Base-by-base conservation (phyloP, 2,329 filamentous ascomycete species). In the Trichoderma endophyticum region DNA sequence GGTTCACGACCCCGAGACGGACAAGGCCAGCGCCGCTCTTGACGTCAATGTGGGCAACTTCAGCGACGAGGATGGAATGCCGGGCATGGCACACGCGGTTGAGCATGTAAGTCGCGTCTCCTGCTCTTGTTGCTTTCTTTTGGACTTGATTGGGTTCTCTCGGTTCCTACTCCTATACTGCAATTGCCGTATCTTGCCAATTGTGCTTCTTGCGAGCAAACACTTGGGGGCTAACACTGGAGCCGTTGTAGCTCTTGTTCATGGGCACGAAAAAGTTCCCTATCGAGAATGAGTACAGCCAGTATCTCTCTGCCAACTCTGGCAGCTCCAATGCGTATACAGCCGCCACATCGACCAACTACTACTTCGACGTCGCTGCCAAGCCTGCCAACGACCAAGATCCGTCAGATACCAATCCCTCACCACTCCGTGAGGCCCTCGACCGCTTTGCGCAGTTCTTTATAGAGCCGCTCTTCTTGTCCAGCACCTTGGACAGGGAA, bases 201-300 rank as follows among this genome's bases (percentile, higher is more conserved):
- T 39, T 26, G 32, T 32, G 18, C 18, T 30, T 68, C 12, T n/a
- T 30, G 36, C 32, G 15, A 48, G 28, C 12, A 30, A 34, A 8
- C 14, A 60, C 14, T 32, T 7, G 15, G 26, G 36, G 34, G 36
- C 69, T 71, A 24, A 71, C 51, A 9, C 39, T 51, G 34, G n/a
- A 34, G 14, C 12, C 30, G n/a, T 12, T 39, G 36, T 67, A 91
- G 87, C 84, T 98, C 75, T 85, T 99, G 28, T 99, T 99, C 84
- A 98, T 99, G 96, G 96, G 96, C 64, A 99, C 96, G 8, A 92
- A 97, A 82, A 99, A 98, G 89, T 99, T 96, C 79, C 96, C 96
- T 0, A 89, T 91, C 80, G 95, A 98, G 83, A 98, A 99, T 81
- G 95, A 93, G 75, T 99, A 99, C 85, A 94, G 93, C 78, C 92